Evolutionary conservation across 2,329 filamentous ascomycete genomes (phyloP), one percentile per base, ranked within the genome.

Genomic region (Cladorrhinum sp.): DNA sequence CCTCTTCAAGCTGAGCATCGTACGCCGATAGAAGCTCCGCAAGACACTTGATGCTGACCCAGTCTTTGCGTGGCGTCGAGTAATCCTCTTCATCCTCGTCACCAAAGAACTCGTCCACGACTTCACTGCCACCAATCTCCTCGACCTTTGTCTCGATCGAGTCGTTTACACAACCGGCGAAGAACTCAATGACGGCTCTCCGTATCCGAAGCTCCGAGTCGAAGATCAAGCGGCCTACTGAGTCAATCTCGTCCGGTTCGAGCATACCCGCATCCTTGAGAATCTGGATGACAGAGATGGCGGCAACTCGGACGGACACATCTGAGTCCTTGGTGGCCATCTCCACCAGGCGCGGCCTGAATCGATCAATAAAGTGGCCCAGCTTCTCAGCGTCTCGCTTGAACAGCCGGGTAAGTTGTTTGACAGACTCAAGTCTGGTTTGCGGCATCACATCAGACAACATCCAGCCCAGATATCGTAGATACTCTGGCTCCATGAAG

Each of bases 381-480:
- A 99, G 79, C 65, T 96, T 85, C 71, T 92, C 92, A 57, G 92
- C 86, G 65, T 91, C 87, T 61, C 91, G 87, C 69, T 87, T 88
- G 75, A 96, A 93, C 4, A 99, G 82, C 60, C 85, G 87, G 22
- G 85, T 81, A 13, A 99, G 80, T 73, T 98, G 92, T 69, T 87
- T 91, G 48, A 99, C 77, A 2, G 96, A 92, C 73, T 96, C 92
- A n/a, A 88, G 83, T 57, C 95, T 85, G 22, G 91, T 93, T 8
- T 86, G 77, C 1, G 87, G 81, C 62, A 87, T 82, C 2, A 87
- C 83, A 72, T 99, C 95, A 3, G 93, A 96, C 27, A 99, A 81
- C 70, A 96, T 88, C 95, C 95, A 99, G 56, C 95, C 95, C 5
- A 99, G 81, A 70, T 99, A 99, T 62, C 95, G 88, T 55, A 99